Evolutionary conservation across 371 early-diverging fungal species (phyloP).

Genomic region (Mortierella sp.): DNA sequence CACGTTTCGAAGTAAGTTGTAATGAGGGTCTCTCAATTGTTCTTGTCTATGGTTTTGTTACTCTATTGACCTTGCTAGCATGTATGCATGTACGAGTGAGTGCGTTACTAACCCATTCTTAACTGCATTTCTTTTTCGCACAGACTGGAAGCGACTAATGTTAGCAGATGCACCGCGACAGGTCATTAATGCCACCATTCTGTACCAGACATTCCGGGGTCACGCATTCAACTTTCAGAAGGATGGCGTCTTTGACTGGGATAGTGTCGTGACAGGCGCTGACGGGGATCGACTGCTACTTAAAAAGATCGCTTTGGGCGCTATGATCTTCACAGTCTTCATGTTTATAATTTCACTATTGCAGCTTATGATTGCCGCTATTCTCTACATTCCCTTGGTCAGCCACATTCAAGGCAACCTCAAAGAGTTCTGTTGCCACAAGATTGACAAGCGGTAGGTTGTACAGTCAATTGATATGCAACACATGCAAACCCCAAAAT

Average conservation of each 20-base stretch:
- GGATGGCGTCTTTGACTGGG: conserved; percentile 29
- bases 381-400: conserved; percentile 87
- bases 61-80: no score
- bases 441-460: conserved; percentile 85
- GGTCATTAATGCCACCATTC: conserved; percentile 70
- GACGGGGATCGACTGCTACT: conserved; percentile 1
- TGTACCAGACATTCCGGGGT: conserved; percentile 57
- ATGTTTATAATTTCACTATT: conserved; percentile 74
- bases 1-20: conserved; percentile 76
- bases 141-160: conserved; percentile 88
- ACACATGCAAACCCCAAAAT: not conserved
- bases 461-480: not conserved
- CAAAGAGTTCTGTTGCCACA: conserved; percentile 93
- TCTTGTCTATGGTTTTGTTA: not conserved
- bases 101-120: not conserved
- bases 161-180: conserved; percentile 91
- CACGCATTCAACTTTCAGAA: conserved; percentile 4
- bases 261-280: conserved; percentile 19
- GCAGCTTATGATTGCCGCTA: conserved; percentile 68
- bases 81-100: no score
- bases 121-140: not conserved
- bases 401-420: conserved; percentile 88
- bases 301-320: conserved; percentile 53
- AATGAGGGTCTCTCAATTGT: not conserved
- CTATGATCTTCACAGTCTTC: conserved; percentile 76